Base-by-base conservation (phyloP, 257 asterid species). In the Handroanthus guayacan region DNA sequence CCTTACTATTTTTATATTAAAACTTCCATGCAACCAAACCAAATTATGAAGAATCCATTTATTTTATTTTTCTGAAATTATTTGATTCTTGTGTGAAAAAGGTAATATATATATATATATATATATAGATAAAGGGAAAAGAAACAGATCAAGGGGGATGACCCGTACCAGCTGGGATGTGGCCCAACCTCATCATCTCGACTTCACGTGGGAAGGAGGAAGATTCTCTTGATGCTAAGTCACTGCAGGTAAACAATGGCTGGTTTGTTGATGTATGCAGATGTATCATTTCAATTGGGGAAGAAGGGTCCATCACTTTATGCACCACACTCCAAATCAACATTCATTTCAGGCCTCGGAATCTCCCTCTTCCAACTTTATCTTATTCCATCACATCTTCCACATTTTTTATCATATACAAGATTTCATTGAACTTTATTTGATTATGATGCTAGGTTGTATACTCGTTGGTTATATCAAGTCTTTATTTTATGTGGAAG, bases 131-230 rank as follows among this genome's bases (percentile, higher is more conserved):
- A 25, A 0, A 25, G 0, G 1, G 0, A 25, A 25, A 25, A 68
- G 25, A 50, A 31, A 3, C 3, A 60, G 45, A 20, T 12, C 0
- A 69, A 41, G 16, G 37, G 34, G n/a, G 1, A 47, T 20, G 11
- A 9, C 18, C 20, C 41, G 62, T 56, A 56, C 37, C 18, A 56
- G 36, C 13, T 62, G 1, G 31, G 31, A 12, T 13, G 45, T 67
- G 73, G 73, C 45, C 34, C 72, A 69, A 4, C 8, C 58, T 18
- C 58, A 52, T 39, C 34, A 41, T 47, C 10, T 11, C 44, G 43
- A 11, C 14, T 56, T 71, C 67, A 71, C 76, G 67, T 54, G 76
- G 67, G 65, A 10, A 38, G 14, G 76, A 71, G n/a, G 57, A 56
- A 56, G 67, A 71, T 71, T 71, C 76, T 18, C 10, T 43, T 43